phyloP scores from a whole-genome alignment of 176 grass and related monocot species.

The Carex scoparia region DNA sequence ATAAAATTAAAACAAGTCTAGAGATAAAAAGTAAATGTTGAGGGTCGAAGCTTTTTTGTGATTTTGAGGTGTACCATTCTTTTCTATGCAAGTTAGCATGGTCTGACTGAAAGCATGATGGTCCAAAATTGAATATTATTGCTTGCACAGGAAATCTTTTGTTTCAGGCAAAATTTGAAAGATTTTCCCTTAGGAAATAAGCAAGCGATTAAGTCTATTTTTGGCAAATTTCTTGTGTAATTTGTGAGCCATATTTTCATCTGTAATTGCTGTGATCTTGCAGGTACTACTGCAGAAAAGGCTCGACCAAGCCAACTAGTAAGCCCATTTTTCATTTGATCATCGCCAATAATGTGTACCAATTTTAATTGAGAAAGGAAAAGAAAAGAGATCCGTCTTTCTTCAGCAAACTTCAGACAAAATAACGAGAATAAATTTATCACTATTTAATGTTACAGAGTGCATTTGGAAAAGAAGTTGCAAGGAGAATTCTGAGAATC shows the following conservation, averaged over 20 bases:
- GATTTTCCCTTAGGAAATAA: not conserved
- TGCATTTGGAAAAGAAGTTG: constrained; percentile 73
- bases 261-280: constrained; percentile 11
- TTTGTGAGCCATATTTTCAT: constrained; percentile 6
- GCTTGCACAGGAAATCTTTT: not conserved
- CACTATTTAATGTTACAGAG: constrained; percentile 33
- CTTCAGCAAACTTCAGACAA: not conserved
- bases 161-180: not conserved
- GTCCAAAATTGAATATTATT: not conserved
- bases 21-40: not conserved
- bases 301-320: constrained; percentile 58
- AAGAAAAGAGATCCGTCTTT: not conserved
- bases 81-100: not conserved
- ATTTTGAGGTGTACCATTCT: not conserved
- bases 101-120: not conserved
- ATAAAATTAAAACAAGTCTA: not conserved
- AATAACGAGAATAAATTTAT: not conserved
- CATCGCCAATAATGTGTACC: not conserved
- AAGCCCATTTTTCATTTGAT: constrained; percentile 34
- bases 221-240: not conserved
- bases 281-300: constrained; percentile 89
- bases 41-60: not conserved
- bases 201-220: not conserved
- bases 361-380: constrained; percentile 1
- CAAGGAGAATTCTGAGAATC: constrained; percentile 63